Base-by-base conservation (phyloP, 768 basidiomycete species). In the Pleurotus ostreatus region DNA sequence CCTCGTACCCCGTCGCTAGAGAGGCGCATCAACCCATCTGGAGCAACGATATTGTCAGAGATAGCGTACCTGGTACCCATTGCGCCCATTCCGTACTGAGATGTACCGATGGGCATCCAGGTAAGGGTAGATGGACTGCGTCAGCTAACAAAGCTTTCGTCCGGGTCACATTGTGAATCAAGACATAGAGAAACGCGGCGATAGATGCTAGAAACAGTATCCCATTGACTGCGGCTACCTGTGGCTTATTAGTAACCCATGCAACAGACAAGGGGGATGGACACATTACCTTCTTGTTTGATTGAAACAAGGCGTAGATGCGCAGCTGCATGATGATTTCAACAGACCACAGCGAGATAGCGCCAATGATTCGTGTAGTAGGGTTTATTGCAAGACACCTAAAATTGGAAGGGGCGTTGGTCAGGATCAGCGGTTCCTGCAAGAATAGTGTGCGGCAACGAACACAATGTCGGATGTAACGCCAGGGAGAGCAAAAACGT, bases 301-400 rank as follows among this genome's bases (percentile, higher is more conserved):
- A 72, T 16, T 64, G 61, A 55, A 66, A 80, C 12, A 80, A 56
- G 0, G 75, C 75, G 58, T 78, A 78, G 22, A 79, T 66, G 5
- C 77, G 68, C 16, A 79, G 59, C 61, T 77, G 76, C 74, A 80
- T 77, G 56, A 79, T 65, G 11, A 79, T 74, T 62, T 80, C 77
- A n/a, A 80, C 69, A 34, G 75, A 70, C 78, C 79, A 79, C 5
- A 80, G 63, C 30, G 71, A 73, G 30, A 79, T 66, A 1, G 74
- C 77, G 5, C 79, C 77, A 3, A 71, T 68, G 13, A 77, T 61
- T 4, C 76, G 71, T 20, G 30, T 34, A 8, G 73, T 69, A 4
- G 76, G 70, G 59, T 78, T 76, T 65, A 74, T 74, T 3, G 70
- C 73, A n/a, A 78, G 66, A 55, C 78, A 79, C 34, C 79, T 79